A percentile compares a stretch with the other conserved stretches of the same genome.
Evolutionary conservation across 2,329 filamentous ascomycete species (phyloP).

Genomic region (Periconia sp.): DNA sequence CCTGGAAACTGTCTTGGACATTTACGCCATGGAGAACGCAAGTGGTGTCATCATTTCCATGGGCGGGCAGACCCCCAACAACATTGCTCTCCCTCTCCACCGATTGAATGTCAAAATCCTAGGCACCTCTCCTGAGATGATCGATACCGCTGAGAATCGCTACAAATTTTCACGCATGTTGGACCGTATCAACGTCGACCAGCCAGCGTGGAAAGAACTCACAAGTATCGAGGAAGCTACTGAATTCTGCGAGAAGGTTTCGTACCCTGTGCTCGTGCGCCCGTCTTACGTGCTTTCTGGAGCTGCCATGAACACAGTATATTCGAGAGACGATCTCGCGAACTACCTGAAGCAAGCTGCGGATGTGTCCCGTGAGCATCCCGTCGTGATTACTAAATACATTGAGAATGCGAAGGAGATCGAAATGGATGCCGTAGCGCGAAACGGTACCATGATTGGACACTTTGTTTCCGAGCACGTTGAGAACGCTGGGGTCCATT

Average conservation of each 20-base stretch:
- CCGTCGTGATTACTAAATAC: conserved; percentile 98
- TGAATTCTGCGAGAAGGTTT: conserved; percentile 82
- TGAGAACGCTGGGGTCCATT: conserved; percentile 97
- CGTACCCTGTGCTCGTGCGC: conserved; percentile 90
- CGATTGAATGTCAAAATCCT: conserved; percentile 89
- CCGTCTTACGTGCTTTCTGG: conserved; percentile 97
- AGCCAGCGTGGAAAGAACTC: conserved; percentile 96
- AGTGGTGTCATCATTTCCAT: conserved; percentile 89
- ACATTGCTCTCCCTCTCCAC: conserved; percentile 88
- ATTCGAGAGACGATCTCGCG: conserved; percentile 89
- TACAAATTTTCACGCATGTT: conserved; percentile 76
- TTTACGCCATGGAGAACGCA: conserved; percentile 84
- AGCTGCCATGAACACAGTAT: conserved; percentile 98
- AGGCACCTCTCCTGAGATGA: conserved; percentile 98
- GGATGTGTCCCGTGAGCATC: conserved; percentile 92
- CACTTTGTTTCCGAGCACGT: conserved; percentile 99
- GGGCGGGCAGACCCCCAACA: conserved; percentile 97
- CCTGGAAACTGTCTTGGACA: conserved; percentile 86
- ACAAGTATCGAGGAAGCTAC: conserved; percentile 91
- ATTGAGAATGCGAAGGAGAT: conserved; percentile 99
- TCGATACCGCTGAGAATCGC: conserved; percentile 93
- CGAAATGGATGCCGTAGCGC: conserved; percentile 97
- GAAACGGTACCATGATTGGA: conserved; percentile 83
- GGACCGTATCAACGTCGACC: conserved; percentile 90
- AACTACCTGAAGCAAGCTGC: conserved; percentile 86